Evolutionary conservation across 1,284 basidiomycete species (phyloP).

Genomic region (Volvariella surrecta): DNA sequence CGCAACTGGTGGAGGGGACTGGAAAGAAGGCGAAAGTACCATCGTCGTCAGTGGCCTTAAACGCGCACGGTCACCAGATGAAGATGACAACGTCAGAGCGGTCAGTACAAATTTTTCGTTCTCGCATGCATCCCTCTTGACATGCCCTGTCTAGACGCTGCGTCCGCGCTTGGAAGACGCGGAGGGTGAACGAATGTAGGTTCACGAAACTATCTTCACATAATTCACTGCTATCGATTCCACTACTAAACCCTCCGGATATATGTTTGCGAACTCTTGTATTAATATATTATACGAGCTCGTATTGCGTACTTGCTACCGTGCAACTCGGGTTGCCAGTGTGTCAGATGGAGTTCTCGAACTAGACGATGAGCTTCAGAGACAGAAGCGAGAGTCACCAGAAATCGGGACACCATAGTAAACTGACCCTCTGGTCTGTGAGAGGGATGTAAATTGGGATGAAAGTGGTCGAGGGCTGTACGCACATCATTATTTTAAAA

Average conservation of each 20-base stretch:
- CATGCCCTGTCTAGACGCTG: slow-evolving; percentile 27
- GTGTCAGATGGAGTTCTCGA: slow-evolving; percentile 52
- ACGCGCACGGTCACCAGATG: slow-evolving; percentile 61
- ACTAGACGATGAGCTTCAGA: slow-evolving; percentile 64
- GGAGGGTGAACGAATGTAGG: slow-evolving; percentile 60
- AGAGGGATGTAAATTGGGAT: slow-evolving; percentile 1
- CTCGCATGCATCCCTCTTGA: slow-evolving; percentile 1
- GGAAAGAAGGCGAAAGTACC: slow-evolving; percentile 53
- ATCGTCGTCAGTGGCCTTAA: slow-evolving; percentile 37
- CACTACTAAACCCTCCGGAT: slow-evolving; percentile 6
- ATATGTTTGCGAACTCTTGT: slow-evolving; percentile 5
- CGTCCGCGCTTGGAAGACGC: slow-evolving; percentile 50
- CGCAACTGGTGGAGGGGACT: slow-evolving; percentile 79
- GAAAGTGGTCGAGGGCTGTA: slow-evolving; percentile 10
- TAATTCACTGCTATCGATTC: slow-evolving; percentile 11
- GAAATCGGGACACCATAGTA: slow-evolving; percentile 37
- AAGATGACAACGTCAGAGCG: slow-evolving; percentile 46
- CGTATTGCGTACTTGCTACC: slow-evolving; percentile 37
- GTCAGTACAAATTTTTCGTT: slow-evolving; percentile 28
- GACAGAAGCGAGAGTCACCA: slow-evolving; percentile 43
- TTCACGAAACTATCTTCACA: slow-evolving; percentile 9
- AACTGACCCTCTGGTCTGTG: slow-evolving; percentile 29
- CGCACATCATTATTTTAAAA: slow-evolving; percentile 43
- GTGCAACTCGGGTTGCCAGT: slow-evolving; percentile 27
- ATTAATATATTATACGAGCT: slow-evolving; percentile 54